Evolutionary conservation across 768 basidiomycete genomes (phyloP), one percentile per base, ranked within the genome.

Genomic region (Leccinum subtestaceum): DNA sequence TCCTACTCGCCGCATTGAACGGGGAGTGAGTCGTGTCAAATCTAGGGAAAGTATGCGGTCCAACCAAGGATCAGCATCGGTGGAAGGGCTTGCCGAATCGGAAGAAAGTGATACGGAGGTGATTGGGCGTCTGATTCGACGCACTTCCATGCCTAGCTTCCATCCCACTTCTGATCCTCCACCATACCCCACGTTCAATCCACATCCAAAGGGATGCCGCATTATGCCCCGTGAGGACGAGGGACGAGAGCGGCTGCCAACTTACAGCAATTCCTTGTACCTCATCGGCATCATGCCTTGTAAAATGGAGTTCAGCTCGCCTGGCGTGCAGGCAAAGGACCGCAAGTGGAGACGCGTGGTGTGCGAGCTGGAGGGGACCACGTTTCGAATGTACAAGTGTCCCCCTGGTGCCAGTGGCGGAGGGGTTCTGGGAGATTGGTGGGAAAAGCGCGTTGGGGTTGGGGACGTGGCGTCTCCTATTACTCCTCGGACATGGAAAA

Each of bases 321-420:
- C 95, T 0, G 95, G 95, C 7, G 78, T 92, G 2, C 92, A 96
- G 72, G 88, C 95, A 7, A 84, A 80, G 69, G 95, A 98, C 70
- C 79, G 97, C 49, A 92, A 93, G 68, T 99, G 97, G 97, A 83
- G 91, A 60, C 79, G 91, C 52, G 85, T 89, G 53, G 80, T 95
- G 63, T 91, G 93, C 69, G 90, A 95, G 66, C 75, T 99, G 27
- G 93, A 97, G 67, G 97, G 97, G 49, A 98, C 97, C n/a, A 78
- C 80, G 61, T 85, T 98, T 70, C 83, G 84, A 64, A 80, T 98
- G 58, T 93, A 91, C 72, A 81, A 81, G 60, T 83, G 76, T 57
- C 76, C 77, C 36, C 70, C 75, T 1, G 72, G 71, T 13, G 67
- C 65, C 2, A 75, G 76, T 25, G 83, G 80, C 12, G 81, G 79